phyloP scores from a whole-genome alignment of 2,329 filamentous ascomycete genomes.

The Onygenales sp. region DNA sequence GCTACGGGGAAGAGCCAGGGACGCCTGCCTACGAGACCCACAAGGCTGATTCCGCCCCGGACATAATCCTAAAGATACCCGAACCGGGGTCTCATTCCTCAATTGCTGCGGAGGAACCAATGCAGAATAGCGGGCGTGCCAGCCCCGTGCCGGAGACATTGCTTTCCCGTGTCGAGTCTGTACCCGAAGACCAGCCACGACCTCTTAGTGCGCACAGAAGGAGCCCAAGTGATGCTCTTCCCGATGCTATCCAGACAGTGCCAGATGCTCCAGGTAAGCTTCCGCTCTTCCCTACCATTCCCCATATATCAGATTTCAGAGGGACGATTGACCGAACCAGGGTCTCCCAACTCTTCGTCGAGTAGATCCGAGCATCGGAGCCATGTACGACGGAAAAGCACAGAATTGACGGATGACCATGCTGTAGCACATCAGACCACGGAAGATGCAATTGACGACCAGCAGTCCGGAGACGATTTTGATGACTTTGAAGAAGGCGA shows the following conservation, averaged over 20 bases:
- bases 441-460: conserved; percentile 35
- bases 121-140: not conserved
- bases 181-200: conserved; percentile 22
- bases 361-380: conserved; percentile 39
- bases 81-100: conserved; percentile 10
- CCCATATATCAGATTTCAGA: conserved; percentile 28
- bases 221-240: conserved; percentile 32
- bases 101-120: not conserved
- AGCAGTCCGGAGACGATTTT: conserved; percentile 55
- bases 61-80: conserved; percentile 42
- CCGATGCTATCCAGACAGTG: conserved; percentile 33
- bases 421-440: conserved; percentile 53
- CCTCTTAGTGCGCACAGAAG: conserved; percentile 26
- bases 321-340: conserved; percentile 54
- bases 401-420: conserved; percentile 23
- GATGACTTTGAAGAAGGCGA: conserved; percentile 45
- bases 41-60: conserved; percentile 50
- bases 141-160: conserved; percentile 33
- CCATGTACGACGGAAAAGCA: conserved; percentile 28
- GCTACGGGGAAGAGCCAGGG: conserved; percentile 53
- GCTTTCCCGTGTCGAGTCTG: conserved; percentile 34
- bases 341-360: conserved; percentile 43
- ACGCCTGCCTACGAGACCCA: conserved; percentile 49
- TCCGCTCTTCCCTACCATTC: conserved; percentile 21
- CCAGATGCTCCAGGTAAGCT: conserved; percentile 48